Conservation (phyloP, 2,329 filamentous ascomycete genomes). For the Triangularia setosa region DNA sequence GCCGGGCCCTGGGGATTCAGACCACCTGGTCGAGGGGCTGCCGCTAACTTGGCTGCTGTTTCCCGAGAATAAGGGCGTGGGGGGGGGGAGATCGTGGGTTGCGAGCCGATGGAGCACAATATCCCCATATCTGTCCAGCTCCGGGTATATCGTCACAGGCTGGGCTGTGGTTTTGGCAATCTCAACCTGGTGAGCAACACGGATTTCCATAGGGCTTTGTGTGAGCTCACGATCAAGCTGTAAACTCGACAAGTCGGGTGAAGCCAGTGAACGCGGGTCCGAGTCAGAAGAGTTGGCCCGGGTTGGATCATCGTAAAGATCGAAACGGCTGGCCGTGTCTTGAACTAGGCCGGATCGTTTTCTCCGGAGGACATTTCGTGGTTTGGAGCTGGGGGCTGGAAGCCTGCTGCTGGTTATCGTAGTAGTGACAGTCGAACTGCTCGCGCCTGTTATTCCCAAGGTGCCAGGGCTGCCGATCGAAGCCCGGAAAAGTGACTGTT, state of each 20-base stretch:
- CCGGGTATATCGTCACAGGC: conserved; percentile 51
- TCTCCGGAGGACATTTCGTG: conserved; percentile 44
- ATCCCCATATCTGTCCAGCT: conserved; percentile 57
- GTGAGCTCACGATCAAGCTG: conserved; percentile 41
- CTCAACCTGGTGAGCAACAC: conserved; percentile 40
- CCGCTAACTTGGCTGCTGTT: conserved; percentile 57
- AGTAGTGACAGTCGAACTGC: conserved; percentile 29
- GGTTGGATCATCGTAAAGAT: conserved; percentile 34
- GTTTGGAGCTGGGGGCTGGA: conserved; percentile 28
- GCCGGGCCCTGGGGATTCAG: conserved; percentile 65
- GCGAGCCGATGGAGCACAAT: conserved; percentile 55
- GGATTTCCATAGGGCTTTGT: conserved; percentile 43
- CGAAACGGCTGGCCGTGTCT: conserved; percentile 33
- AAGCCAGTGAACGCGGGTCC: conserved; percentile 36
- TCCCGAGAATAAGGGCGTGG: conserved; percentile 61
- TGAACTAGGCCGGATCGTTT: conserved; percentile 47
- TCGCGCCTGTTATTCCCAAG: conserved; percentile 31
- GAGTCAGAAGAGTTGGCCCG: conserved; percentile 40
- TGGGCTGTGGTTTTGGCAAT: conserved; percentile 36
- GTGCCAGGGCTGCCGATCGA: conserved; percentile 33
- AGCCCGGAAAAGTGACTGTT: conserved; percentile 43
- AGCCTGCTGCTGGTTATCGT: conserved; percentile 27
- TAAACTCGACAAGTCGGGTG: conserved; percentile 34
- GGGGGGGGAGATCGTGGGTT: conserved; percentile 63
- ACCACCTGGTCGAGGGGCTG: conserved; percentile 72